A percentile compares a stretch with the other conserved stretches of the same genome.
phyloP scores from a whole-genome alignment of 305 asterid species.

The Fraxinus albicans region DNA sequence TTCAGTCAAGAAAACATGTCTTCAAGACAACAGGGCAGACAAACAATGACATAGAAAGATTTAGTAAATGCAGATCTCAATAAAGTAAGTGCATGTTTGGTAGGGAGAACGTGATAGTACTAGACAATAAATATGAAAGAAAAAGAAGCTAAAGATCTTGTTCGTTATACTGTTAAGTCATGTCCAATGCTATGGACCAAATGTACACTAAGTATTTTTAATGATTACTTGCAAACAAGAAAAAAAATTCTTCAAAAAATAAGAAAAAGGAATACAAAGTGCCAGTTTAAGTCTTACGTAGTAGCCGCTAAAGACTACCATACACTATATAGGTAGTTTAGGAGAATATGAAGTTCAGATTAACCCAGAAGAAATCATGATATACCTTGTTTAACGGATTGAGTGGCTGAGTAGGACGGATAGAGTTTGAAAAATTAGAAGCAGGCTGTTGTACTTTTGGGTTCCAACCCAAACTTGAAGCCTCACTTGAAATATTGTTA shows the following conservation, averaged over 20 bases:
- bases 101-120: background rate
- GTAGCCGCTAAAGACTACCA: background rate
- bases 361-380: background rate
- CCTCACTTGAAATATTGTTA: conserved; percentile 28
- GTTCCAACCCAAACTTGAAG: conserved; percentile 37
- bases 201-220: background rate
- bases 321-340: conserved; percentile 6
- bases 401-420: conserved; percentile 44
- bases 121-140: background rate
- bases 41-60: background rate
- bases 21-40: background rate
- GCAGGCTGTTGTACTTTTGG: conserved; percentile 43
- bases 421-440: conserved; percentile 40
- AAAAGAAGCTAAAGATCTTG: background rate
- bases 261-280: background rate
- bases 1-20: background rate
- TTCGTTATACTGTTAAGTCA: background rate
- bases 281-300: background rate
- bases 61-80: background rate
- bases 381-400: conserved; percentile 44
- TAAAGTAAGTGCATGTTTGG: background rate
- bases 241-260: background rate
- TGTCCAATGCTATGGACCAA: background rate
- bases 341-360: background rate
- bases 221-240: background rate